phyloP scores from a whole-genome alignment of 495 filamentous ascomycete species.

The Penicillium turbatum region DNA sequence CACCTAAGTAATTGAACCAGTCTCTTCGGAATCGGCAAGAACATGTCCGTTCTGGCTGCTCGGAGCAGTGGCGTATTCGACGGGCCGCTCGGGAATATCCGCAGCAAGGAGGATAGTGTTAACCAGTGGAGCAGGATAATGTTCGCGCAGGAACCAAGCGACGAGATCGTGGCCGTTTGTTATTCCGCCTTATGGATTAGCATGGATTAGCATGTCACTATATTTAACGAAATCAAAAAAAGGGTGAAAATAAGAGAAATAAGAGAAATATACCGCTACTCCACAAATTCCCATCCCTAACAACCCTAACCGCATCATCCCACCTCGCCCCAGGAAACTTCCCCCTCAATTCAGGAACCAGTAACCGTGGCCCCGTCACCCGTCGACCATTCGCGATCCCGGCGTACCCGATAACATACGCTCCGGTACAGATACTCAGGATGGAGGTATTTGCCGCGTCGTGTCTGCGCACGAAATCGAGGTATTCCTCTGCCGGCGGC shows the following conservation, averaged over 20 bases:
- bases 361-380: slow-evolving; percentile 48
- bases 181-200: slow-evolving; percentile 44
- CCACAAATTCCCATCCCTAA: slow-evolving; percentile 58
- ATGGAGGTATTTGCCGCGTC: slow-evolving; percentile 38
- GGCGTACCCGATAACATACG: slow-evolving; percentile 44
- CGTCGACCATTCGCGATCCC: slow-evolving; percentile 47
- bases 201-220: too few species aligned
- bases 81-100: slow-evolving; percentile 47
- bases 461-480: slow-evolving; percentile 46
- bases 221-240: too few species aligned
- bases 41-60: background rate
- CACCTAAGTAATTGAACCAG: too few species aligned
- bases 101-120: slow-evolving; percentile 47
- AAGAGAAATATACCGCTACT: slow-evolving; percentile 48
- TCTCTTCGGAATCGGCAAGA: too few species aligned
- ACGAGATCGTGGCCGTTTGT: slow-evolving; percentile 63
- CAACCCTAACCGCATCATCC: slow-evolving; percentile 45
- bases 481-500: slow-evolving; percentile 27
- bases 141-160: slow-evolving; percentile 47
- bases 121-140: slow-evolving; percentile 43
- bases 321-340: slow-evolving; percentile 44
- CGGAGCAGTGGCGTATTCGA: slow-evolving; percentile 31
- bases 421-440: slow-evolving; percentile 53
- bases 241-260: too few species aligned
- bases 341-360: slow-evolving; percentile 41